Conservation (phyloP, 2,329 filamentous ascomycete genomes). For the Monilinia polystroma region DNA sequence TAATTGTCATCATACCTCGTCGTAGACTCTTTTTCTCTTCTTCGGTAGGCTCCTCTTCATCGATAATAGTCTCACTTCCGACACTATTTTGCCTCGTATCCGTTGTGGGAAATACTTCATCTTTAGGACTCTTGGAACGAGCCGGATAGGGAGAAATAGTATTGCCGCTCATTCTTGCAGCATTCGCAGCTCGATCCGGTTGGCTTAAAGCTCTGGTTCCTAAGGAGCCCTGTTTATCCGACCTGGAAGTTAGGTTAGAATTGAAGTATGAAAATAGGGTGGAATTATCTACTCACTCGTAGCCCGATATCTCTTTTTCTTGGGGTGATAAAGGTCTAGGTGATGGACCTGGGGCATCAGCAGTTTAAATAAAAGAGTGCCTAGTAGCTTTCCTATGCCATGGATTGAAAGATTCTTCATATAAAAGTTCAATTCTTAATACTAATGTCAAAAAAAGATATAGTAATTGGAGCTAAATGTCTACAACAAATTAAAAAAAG, state of each 20-base stretch:
- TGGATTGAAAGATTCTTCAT: background rate
- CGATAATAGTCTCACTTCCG: background rate
- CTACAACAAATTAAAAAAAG: background rate
- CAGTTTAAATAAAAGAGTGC: background rate
- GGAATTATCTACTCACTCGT: background rate
- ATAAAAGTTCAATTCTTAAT: background rate
- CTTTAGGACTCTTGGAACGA: background rate
- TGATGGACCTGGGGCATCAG: background rate
- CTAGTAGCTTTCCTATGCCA: background rate
- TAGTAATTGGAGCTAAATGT: background rate
- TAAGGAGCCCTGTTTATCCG: background rate
- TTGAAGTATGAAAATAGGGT: background rate
- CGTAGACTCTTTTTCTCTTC: slow-evolving; percentile 2
- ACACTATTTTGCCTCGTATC: slow-evolving; percentile 1
- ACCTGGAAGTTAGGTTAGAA: background rate
- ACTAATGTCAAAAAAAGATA: background rate
- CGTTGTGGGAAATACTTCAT: background rate
- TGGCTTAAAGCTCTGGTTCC: background rate
- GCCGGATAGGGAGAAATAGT: background rate
- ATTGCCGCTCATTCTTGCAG: background rate
- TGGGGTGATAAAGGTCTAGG: background rate
- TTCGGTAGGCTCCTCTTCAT: slow-evolving; percentile 8
- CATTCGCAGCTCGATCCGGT: background rate
- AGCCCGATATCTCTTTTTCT: background rate
- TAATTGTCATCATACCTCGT: slow-evolving; percentile 3